These are phyloP conservation scores for Corynascus novoguineensis DNA, from an alignment of 495 filamentous ascomycete genomes.

Conservation along the genomic window DNA sequence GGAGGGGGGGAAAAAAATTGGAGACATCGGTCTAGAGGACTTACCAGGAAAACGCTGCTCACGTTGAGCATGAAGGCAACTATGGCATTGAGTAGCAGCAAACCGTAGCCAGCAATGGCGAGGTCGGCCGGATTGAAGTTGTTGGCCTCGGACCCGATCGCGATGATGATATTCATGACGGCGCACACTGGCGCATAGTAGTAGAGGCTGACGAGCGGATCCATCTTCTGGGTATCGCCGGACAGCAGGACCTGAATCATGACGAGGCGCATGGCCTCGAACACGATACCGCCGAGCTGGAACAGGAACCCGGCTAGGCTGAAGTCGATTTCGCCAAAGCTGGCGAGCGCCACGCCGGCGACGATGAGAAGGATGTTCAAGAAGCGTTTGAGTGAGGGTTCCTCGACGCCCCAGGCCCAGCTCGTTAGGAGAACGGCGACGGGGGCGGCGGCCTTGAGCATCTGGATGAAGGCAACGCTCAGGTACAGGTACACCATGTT, in stretches of 20 bases:
- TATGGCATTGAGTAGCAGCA: constrained; percentile 60
- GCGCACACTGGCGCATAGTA: constrained; percentile 80
- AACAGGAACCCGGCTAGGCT: constrained; percentile 60
- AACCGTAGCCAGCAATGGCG: constrained; percentile 49
- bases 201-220: constrained; percentile 76
- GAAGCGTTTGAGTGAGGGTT: constrained; percentile 54
- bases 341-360: constrained; percentile 65
- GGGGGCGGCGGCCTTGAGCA: constrained; percentile 72
- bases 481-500: constrained; percentile 72
- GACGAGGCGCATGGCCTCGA: constrained; percentile 70
- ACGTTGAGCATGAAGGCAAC: constrained; percentile 75
- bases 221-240: constrained; percentile 67
- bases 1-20: background rate
- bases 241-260: constrained; percentile 70
- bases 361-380: constrained; percentile 71
- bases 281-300: constrained; percentile 63
- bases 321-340: constrained; percentile 71
- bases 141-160: constrained; percentile 53
- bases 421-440: constrained; percentile 60
- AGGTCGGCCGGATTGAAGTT: constrained; percentile 51
- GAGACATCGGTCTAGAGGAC: background rate
- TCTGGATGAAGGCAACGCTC: constrained; percentile 74
- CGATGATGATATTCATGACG: constrained; percentile 64
- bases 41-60: constrained; percentile 67
- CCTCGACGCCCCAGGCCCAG: constrained; percentile 60